phyloP scores from a whole-genome alignment of 768 basidiomycete genomes.

The Nidularia pulvinata region DNA sequence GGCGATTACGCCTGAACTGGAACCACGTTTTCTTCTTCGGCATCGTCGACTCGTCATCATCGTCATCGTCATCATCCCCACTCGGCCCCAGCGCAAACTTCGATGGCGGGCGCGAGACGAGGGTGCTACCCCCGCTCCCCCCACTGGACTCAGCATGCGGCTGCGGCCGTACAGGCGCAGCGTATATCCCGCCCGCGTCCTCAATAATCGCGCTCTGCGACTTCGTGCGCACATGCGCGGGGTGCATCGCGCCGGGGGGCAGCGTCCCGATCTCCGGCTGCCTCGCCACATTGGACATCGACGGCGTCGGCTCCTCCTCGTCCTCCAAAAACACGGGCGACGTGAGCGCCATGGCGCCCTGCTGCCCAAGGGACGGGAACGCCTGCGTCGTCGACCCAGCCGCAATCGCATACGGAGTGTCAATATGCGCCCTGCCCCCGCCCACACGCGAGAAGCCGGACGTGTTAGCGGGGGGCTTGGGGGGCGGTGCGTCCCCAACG shows the following conservation, averaged over 20 bases:
- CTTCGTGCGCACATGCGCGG: constrained; percentile 69
- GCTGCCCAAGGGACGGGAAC: constrained; percentile 63
- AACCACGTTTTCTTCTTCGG: constrained; percentile 73
- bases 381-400: constrained; percentile 63
- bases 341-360: constrained; percentile 17
- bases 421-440: constrained; percentile 85
- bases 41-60: constrained; percentile 39
- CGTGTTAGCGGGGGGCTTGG: constrained; percentile 1
- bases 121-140: not conserved
- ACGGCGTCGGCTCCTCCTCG: constrained; percentile 46
- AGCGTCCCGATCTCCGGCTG: constrained; percentile 29
- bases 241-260: constrained; percentile 67
- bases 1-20: constrained; percentile 55
- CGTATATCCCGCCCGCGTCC: constrained; percentile 35
- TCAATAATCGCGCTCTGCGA: constrained; percentile 90
- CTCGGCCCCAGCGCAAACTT: constrained; percentile 16
- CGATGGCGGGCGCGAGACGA: constrained; percentile 5
- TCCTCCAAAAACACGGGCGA: constrained; percentile 17
- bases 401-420: constrained; percentile 81
- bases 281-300: constrained; percentile 45
- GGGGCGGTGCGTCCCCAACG: constrained; percentile 30
- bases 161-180: not conserved
- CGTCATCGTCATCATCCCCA: constrained; percentile 25
- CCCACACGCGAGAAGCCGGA: constrained; percentile 87
- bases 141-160: not conserved